A percentile compares a stretch with the other conserved stretches of the same genome.
Conservation (phyloP, 345 rosid genomes). For the Sisymbrium irio region DNA sequence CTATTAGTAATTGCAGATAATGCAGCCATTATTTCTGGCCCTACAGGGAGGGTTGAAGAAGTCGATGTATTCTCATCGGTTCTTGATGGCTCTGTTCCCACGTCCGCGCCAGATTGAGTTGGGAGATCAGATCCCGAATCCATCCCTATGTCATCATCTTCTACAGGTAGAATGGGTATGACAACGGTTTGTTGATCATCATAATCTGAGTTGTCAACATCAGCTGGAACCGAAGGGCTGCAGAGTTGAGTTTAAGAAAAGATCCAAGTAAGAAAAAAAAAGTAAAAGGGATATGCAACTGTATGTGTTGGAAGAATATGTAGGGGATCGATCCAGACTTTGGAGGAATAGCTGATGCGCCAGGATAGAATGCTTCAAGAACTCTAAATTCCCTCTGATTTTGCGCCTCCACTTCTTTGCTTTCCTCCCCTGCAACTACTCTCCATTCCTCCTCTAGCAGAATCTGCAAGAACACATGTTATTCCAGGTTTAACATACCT, state of each 20-base stretch:
- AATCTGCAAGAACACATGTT: conserved; percentile 48
- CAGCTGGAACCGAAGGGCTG: conserved; percentile 64
- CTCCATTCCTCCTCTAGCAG: conserved; percentile 55
- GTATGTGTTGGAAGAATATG: conserved; percentile 1
- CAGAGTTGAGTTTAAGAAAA: conserved; percentile 27
- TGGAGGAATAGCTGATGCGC: conserved; percentile 78
- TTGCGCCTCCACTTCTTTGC: conserved; percentile 65
- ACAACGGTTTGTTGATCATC: conserved; percentile 48
- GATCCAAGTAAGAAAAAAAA: conserved; percentile 6
- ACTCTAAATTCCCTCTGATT: conserved; percentile 84
- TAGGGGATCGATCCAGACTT: conserved; percentile 46
- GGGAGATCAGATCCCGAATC: conserved; percentile 46
- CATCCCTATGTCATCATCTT: conserved; percentile 65
- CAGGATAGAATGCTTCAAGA: conserved; percentile 95
- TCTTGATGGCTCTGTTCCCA: conserved; percentile 17
- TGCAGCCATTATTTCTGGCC: conserved; percentile 63
- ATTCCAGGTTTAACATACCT: conserved; percentile 23
- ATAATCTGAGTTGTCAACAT: conserved; percentile 39
- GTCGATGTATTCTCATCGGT: conserved; percentile 38
- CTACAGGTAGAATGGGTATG: conserved; percentile 77
- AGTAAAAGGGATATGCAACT: background rate
- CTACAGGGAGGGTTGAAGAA: conserved; percentile 40
- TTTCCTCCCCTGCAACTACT: conserved; percentile 93
- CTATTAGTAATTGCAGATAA: conserved; percentile 60
- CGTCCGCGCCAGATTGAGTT: conserved; percentile 13